Conservation (phyloP, 202 grass and related monocot genomes). For the Zizania palustris region DNA sequence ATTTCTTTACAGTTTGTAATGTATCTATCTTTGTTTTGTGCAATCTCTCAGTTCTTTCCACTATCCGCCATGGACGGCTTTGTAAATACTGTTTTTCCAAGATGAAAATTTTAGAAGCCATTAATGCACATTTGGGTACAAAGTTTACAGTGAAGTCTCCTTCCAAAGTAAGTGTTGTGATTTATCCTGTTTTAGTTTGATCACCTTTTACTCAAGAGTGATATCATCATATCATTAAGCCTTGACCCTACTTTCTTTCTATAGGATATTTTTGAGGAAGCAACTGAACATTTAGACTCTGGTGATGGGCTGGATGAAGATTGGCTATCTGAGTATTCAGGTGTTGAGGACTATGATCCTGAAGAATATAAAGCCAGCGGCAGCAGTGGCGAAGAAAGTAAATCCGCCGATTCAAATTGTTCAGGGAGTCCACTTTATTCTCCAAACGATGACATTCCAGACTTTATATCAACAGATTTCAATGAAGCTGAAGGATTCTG, state of each 20-base stretch:
- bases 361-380: conserved; percentile 60
- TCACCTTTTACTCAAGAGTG: conserved; percentile 13
- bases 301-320: conserved; percentile 59
- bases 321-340: conserved; percentile 99
- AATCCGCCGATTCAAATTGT: conserved; percentile 61
- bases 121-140: conserved; percentile 91
- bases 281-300: conserved; percentile 47
- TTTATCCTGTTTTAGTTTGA: conserved; percentile 29
- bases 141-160: conserved; percentile 57
- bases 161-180: conserved; percentile 57
- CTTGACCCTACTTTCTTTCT: conserved; percentile 33
- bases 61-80: conserved; percentile 67
- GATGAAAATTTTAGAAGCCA: conserved; percentile 77
- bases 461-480: conserved; percentile 56
- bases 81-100: conserved; percentile 92
- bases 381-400: conserved; percentile 55
- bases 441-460: conserved; percentile 65
- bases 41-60: conserved; percentile 51
- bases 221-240: conserved; percentile 26
- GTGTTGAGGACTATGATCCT: conserved; percentile 91
- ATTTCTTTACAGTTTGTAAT: conserved; percentile 26
- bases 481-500: conserved; percentile 48
- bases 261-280: conserved; percentile 96
- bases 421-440: conserved; percentile 67
- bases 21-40: conserved; percentile 41